Conservation (phyloP, 2,329 filamentous ascomycete genomes). For the Alternaria longipes region DNA sequence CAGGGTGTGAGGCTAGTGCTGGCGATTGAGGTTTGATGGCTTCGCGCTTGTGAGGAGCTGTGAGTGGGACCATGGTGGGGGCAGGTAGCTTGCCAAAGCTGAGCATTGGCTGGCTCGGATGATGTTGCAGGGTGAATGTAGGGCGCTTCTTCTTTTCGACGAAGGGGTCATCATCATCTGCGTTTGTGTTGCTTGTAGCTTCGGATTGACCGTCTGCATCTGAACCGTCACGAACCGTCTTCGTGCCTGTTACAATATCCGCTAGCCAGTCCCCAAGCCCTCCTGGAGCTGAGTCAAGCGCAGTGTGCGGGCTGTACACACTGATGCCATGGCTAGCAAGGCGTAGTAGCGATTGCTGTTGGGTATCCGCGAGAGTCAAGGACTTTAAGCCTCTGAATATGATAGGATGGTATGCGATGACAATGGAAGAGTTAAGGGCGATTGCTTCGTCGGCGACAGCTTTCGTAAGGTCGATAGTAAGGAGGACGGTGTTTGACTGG, state of each 20-base stretch:
- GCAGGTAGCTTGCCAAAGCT: slow-evolving; percentile 42
- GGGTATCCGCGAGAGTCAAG: slow-evolving; percentile 82
- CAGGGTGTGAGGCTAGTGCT: slow-evolving; percentile 51
- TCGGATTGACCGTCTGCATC: slow-evolving; percentile 16
- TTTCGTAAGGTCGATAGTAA: slow-evolving; percentile 90
- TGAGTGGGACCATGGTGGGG: slow-evolving; percentile 16
- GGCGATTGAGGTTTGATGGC: slow-evolving; percentile 62
- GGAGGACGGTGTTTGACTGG: slow-evolving; percentile 73
- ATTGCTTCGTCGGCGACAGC: slow-evolving; percentile 93
- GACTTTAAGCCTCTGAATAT: slow-evolving; percentile 95
- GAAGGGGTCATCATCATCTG: slow-evolving; percentile 48
- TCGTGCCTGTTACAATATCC: slow-evolving; percentile 76
- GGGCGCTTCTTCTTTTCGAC: slow-evolving; percentile 51
- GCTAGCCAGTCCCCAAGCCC: slow-evolving; percentile 96
- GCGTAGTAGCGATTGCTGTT: slow-evolving; percentile 84
- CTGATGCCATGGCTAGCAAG: slow-evolving; percentile 88
- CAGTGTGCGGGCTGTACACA: slow-evolving; percentile 95
- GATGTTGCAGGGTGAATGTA: slow-evolving; percentile 57
- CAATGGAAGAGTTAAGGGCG: slow-evolving; percentile 74
- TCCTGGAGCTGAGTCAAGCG: slow-evolving; percentile 83
- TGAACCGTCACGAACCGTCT: slow-evolving; percentile 28
- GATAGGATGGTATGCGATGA: slow-evolving; percentile 95
- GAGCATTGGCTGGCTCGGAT: slow-evolving; percentile 56
- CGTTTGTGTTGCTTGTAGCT: slow-evolving; percentile 18
- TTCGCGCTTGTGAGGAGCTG: slow-evolving; percentile 59